Percentiles rank a stretch among this genome's conserved stretches.
Conservation (phyloP, 2,329 filamentous ascomycete species). For the Tricladium varicosporioides region DNA sequence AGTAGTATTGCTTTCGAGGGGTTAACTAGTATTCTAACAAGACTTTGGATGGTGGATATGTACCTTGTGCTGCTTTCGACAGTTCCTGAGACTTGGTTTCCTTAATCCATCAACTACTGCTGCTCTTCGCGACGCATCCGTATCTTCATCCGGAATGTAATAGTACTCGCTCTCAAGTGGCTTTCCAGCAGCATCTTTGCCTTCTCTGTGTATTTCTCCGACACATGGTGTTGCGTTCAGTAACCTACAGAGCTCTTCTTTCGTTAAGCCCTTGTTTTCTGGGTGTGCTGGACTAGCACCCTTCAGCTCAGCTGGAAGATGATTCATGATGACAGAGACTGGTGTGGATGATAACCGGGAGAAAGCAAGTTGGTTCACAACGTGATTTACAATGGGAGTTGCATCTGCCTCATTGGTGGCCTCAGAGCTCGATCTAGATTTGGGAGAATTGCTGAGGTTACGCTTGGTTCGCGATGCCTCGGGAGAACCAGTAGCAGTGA, state of each 20-base stretch:
- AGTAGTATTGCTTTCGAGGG: conserved; percentile 61
- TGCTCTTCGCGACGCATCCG: conserved; percentile 72
- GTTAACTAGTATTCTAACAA: conserved; percentile 6
- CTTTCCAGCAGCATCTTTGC: conserved; percentile 95
- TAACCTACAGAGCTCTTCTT: conserved; percentile 64
- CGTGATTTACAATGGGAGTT: conserved; percentile 69
- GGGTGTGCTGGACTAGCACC: conserved; percentile 30
- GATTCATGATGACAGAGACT: conserved; percentile 81
- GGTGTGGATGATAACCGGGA: conserved; percentile 90
- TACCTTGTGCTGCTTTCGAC: conserved; percentile 97
- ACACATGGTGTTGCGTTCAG: conserved; percentile 76
- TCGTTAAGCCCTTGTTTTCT: conserved; percentile 48
- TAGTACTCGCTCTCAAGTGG: conserved; percentile 95
- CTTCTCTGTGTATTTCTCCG: conserved; percentile 83
- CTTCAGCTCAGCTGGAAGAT: conserved; percentile 70
- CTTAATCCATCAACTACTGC: conserved; percentile 83
- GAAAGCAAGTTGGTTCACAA: conserved; percentile 93
- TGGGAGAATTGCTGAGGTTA: conserved; percentile 26
- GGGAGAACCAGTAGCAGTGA: conserved; percentile 65
- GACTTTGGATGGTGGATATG: conserved; percentile 27
- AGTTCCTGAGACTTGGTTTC: conserved; percentile 85
- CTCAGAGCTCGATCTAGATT: conserved; percentile 25
- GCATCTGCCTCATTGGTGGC: conserved; percentile 40
- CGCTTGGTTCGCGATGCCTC: conserved; percentile 37
- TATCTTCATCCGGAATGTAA: conserved; percentile 85